Percentiles rank a stretch among this genome's conserved stretches.
These are phyloP conservation scores for Salix purpurea DNA, from an alignment of 345 rosid species.

Conservation along the genomic window DNA sequence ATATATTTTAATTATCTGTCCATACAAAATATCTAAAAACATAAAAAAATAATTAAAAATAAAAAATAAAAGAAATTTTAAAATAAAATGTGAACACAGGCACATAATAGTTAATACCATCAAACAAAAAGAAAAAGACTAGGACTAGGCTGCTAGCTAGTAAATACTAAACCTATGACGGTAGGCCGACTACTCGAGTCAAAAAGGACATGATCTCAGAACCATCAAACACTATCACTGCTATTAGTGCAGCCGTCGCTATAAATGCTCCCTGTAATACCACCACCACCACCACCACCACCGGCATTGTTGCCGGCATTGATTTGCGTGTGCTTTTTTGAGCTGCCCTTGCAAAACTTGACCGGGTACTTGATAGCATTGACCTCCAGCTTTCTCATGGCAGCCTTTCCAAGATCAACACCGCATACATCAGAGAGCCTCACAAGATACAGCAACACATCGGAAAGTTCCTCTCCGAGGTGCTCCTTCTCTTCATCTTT, in stretches of 20 bases:
- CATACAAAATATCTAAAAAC: too few species aligned
- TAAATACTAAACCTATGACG: background rate
- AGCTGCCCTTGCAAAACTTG: background rate
- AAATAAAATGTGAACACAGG: too few species aligned
- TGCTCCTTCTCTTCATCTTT: constrained; percentile 35
- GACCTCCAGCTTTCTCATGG: constrained; percentile 27
- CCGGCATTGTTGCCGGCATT: background rate
- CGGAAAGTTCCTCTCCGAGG: constrained; percentile 41
- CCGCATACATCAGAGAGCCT: constrained; percentile 43
- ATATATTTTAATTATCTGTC: too few species aligned
- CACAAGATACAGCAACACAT: constrained; percentile 40
- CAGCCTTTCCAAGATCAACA: constrained; percentile 42
- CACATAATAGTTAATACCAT: background rate
- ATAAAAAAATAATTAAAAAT: too few species aligned
- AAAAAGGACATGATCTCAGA: background rate
- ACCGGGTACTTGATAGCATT: constrained; percentile 39
- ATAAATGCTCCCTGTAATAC: background rate
- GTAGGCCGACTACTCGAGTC: background rate
- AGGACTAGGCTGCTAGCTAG: too few species aligned
- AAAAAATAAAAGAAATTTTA: too few species aligned
- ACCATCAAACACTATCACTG: background rate
- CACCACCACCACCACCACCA: background rate
- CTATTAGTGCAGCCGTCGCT: background rate
- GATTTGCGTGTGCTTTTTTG: background rate
- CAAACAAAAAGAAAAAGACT: background rate